Evolutionary conservation across 371 early-diverging fungal species (phyloP).

Genomic region (Mucor plumbeus): DNA sequence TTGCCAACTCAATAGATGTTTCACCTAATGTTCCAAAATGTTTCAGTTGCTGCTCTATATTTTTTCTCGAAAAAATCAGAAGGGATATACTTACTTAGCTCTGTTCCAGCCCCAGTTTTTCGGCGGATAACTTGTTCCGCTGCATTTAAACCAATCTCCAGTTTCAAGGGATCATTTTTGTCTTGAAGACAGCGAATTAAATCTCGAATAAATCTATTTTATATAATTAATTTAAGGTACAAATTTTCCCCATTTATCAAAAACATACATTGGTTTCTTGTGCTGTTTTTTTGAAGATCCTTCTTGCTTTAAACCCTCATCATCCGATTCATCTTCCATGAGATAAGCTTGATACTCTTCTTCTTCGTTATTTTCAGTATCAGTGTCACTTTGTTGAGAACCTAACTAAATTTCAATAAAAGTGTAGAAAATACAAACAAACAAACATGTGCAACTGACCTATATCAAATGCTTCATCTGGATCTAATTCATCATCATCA

Average conservation of each 20-base stretch:
- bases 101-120: conserved; percentile 42
- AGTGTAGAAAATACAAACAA: too few species aligned
- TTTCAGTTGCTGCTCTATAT: background rate
- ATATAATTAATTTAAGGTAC: background rate
- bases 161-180: conserved; percentile 44
- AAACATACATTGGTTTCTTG: conserved; percentile 35
- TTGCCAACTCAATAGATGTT: conserved; percentile 34
- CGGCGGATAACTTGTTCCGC: conserved; percentile 50
- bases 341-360: conserved; percentile 55
- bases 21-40: conserved; percentile 32
- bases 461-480: conserved; percentile 29
- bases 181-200: conserved; percentile 43
- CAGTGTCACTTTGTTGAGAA: background rate
- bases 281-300: conserved; percentile 17
- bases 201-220: conserved; percentile 48
- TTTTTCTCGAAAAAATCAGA: too few species aligned
- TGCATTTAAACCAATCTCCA: conserved; percentile 47
- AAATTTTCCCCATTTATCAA: background rate
- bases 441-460: background rate
- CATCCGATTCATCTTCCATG: conserved; percentile 58
- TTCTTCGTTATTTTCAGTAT: conserved; percentile 27
- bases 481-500: conserved; percentile 42
- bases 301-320: conserved; percentile 30
- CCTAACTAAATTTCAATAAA: background rate
- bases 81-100: conserved; percentile 48